Conservation (phyloP, 768 basidiomycete species). For the Polyporus arcularius region DNA sequence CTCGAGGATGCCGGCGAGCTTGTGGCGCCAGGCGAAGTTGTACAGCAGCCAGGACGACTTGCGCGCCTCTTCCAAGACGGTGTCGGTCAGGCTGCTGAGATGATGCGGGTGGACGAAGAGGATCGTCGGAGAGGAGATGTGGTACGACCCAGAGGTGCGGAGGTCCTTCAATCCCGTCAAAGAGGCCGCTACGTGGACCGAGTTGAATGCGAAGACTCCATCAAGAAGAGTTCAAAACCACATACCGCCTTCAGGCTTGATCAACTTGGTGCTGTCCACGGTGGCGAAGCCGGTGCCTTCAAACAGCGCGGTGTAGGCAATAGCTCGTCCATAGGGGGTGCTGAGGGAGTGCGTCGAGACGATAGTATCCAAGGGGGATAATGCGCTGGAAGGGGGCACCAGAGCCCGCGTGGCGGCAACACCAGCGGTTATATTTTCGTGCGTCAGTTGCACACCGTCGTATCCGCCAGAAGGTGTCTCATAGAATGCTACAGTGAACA, state of each 20-base stretch:
- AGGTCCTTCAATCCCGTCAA: constrained; percentile 47
- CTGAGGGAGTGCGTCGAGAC: constrained; percentile 73
- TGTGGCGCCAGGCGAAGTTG: constrained; percentile 76
- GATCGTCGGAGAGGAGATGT: constrained; percentile 75
- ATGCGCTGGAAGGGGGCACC: constrained; percentile 68
- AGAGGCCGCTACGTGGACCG: not conserved
- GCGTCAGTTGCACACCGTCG: constrained; percentile 69
- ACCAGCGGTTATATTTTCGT: constrained; percentile 86
- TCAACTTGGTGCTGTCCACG: constrained; percentile 54
- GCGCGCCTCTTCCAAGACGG: constrained; percentile 56
- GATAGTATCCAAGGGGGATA: constrained; percentile 76
- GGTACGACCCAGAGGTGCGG: constrained; percentile 46
- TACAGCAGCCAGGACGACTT: constrained; percentile 48
- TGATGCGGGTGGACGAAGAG: constrained; percentile 73
- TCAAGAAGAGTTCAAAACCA: not conserved
- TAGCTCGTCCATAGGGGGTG: constrained; percentile 75
- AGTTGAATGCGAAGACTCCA: not conserved
- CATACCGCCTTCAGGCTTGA: constrained; percentile 48
- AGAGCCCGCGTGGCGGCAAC: constrained; percentile 78
- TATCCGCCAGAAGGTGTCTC: constrained; percentile 51
- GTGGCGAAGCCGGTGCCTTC: constrained; percentile 77
- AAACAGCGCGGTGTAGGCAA: constrained; percentile 78
- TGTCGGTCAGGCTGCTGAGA: constrained; percentile 51
- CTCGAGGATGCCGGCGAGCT: constrained; percentile 63
- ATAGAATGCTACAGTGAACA: constrained; percentile 72